Conservation (phyloP, 106 monocot genomes). For the Dendrobium chrysotoxum region DNA sequence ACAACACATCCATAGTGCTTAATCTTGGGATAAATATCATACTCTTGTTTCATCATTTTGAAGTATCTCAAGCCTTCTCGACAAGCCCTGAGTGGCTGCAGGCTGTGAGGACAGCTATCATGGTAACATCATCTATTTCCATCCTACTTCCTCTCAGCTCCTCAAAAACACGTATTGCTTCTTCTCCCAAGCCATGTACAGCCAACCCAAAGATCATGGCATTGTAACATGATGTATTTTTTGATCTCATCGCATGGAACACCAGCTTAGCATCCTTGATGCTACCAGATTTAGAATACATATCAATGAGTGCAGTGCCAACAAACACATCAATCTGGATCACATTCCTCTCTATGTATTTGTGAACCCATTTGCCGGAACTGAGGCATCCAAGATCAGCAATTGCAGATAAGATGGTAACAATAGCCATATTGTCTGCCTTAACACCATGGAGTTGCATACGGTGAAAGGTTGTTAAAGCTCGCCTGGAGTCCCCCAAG, state of each 20-base stretch:
- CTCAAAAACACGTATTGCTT: slow-evolving; percentile 35
- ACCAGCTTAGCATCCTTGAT: slow-evolving; percentile 32
- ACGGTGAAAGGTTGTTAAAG: slow-evolving; percentile 21
- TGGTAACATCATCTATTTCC: slow-evolving; percentile 41
- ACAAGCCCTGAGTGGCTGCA: slow-evolving; percentile 62
- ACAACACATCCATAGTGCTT: slow-evolving; percentile 82
- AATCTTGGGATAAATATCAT: slow-evolving; percentile 30
- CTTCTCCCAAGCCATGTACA: slow-evolving; percentile 51
- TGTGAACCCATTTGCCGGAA: slow-evolving; percentile 39
- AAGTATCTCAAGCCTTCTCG: slow-evolving; percentile 58
- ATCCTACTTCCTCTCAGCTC: slow-evolving; percentile 37
- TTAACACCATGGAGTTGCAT: slow-evolving; percentile 13
- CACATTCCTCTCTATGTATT: slow-evolving; percentile 1
- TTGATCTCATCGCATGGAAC: slow-evolving; percentile 34
- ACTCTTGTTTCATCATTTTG: slow-evolving; percentile 33
- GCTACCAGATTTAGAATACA: slow-evolving; percentile 63
- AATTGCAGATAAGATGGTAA: slow-evolving; percentile 34
- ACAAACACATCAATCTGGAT: slow-evolving; percentile 19
- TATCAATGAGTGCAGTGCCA: slow-evolving; percentile 61
- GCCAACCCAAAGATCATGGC: slow-evolving; percentile 63
- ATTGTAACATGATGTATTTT: slow-evolving; percentile 47
- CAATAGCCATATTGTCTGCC: slow-evolving; percentile 53
- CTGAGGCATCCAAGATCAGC: slow-evolving; percentile 38
- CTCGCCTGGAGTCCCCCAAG: slow-evolving; percentile 18
- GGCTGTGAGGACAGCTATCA: slow-evolving; percentile 53